Evolutionary conservation across 805 yeast genomes (phyloP).

Genomic region (Candida wancherniae): DNA sequence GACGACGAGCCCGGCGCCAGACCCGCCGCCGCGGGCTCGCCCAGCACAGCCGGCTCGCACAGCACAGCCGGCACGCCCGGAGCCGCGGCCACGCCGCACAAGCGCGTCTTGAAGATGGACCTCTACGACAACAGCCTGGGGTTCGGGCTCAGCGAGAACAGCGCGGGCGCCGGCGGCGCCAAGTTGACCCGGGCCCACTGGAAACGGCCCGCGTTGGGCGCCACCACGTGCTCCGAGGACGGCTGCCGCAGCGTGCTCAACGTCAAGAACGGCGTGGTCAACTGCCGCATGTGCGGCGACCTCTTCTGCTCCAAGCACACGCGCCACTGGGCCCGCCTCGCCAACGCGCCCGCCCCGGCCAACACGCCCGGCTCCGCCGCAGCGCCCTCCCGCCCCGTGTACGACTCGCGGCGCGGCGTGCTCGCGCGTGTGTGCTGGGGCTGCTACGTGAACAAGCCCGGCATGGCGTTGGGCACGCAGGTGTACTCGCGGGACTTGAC

Average conservation of each 20-base stretch:
- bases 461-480: conserved; percentile 45
- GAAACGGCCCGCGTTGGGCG: conserved; percentile 43
- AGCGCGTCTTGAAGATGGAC: conserved; percentile 42
- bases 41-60: not conserved
- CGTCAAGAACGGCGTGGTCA: conserved; percentile 52
- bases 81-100: conserved; percentile 19
- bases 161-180: conserved; percentile 5
- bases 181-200: conserved; percentile 50
- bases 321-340: conserved; percentile 46
- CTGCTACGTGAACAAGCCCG: conserved; percentile 57
- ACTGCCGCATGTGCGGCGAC: conserved; percentile 75
- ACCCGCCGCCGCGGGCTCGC: no score
- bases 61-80: not conserved
- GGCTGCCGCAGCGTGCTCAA: conserved; percentile 42
- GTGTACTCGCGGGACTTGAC: conserved; percentile 41
- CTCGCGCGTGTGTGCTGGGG: conserved; percentile 67
- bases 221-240: conserved; percentile 33
- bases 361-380: conserved; percentile 20
- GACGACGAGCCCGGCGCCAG: no score
- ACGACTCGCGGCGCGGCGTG: conserved; percentile 36
- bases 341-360: conserved; percentile 44
- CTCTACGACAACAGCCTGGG: conserved; percentile 42
- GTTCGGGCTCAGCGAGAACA: conserved; percentile 28
- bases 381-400: conserved; percentile 17
- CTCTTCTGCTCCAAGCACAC: conserved; percentile 67